These are phyloP conservation scores for Candolleomyces eurysporus DNA, from an alignment of 768 basidiomycete species.

Conservation along the genomic window DNA sequence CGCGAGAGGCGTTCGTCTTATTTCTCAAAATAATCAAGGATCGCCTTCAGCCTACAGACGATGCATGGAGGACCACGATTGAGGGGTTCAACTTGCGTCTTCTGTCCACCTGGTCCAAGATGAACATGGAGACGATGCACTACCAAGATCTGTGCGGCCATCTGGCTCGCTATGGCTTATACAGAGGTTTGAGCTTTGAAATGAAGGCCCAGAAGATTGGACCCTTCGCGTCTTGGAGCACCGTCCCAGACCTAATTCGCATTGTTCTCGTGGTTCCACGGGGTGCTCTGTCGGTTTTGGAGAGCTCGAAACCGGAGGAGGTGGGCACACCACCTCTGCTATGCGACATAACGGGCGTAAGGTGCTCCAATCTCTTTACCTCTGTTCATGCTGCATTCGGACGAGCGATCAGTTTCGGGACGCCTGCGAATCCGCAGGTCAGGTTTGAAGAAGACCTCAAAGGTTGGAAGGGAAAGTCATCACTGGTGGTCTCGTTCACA, in stretches of 20 bases:
- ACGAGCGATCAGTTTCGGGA: constrained; percentile 11
- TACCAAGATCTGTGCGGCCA: constrained; percentile 49
- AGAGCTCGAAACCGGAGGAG: constrained; percentile 16
- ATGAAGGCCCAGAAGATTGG: not conserved
- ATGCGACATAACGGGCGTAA: constrained; percentile 26
- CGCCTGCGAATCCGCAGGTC: constrained; percentile 5
- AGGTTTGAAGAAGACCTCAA: constrained; percentile 28
- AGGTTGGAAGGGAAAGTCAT: constrained; percentile 32
- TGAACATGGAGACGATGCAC: constrained; percentile 22
- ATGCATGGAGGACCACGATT: constrained; percentile 45
- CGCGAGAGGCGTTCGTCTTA: constrained; percentile 44
- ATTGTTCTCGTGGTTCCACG: constrained; percentile 37
- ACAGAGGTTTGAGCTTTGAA: constrained; percentile 7
- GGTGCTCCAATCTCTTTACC: constrained; percentile 29
- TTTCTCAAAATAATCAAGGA: constrained; percentile 40
- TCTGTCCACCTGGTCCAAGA: not conserved
- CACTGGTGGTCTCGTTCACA: constrained; percentile 35
- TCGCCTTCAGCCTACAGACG: constrained; percentile 19
- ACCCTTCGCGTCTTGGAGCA: constrained; percentile 26
- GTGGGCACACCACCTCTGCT: constrained; percentile 33
- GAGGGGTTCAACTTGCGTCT: constrained; percentile 26
- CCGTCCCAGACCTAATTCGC: constrained; percentile 30
- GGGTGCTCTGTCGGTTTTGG: constrained; percentile 21
- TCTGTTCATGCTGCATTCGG: constrained; percentile 36
- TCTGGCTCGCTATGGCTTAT: constrained; percentile 38